Evolutionary conservation across 176 grass and related monocot species (phyloP).

Genomic region (Avena atlantica): DNA sequence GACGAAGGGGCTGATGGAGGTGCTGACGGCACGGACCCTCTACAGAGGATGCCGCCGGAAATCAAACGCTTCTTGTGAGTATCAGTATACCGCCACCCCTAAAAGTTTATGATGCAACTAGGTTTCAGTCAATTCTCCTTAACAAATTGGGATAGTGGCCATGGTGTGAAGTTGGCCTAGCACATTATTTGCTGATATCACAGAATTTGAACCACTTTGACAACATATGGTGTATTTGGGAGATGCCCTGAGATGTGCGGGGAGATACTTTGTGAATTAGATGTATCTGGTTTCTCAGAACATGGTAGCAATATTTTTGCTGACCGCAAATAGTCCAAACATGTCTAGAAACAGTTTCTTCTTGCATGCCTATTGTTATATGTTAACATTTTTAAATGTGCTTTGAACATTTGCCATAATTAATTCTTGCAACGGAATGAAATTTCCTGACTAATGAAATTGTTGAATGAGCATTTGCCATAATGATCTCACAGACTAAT

Average conservation of each 20-base stretch:
- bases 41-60: conserved; percentile 91
- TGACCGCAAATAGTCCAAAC: background rate
- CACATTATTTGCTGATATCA: background rate
- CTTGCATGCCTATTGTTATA: conserved; percentile 3
- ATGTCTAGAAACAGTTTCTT: conserved; percentile 8
- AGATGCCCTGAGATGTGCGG: background rate
- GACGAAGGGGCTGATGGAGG: conserved; percentile 69
- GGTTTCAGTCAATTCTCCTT: background rate
- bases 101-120: background rate
- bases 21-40: conserved; percentile 58
- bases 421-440: background rate
- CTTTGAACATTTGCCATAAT: background rate
- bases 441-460: too few relatives aligned
- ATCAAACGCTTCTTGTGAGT: conserved; percentile 98
- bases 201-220: background rate
- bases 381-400: background rate
- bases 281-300: background rate
- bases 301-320: background rate
- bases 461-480: too few relatives aligned
- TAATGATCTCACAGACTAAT: too few relatives aligned
- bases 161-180: background rate
- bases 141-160: background rate
- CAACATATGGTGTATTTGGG: background rate
- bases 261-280: background rate
- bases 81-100: background rate